Percentiles rank a stretch among this genome's conserved stretches.
phyloP scores from a whole-genome alignment of 1,139 yeast species.

The Taiozyma onychis region DNA sequence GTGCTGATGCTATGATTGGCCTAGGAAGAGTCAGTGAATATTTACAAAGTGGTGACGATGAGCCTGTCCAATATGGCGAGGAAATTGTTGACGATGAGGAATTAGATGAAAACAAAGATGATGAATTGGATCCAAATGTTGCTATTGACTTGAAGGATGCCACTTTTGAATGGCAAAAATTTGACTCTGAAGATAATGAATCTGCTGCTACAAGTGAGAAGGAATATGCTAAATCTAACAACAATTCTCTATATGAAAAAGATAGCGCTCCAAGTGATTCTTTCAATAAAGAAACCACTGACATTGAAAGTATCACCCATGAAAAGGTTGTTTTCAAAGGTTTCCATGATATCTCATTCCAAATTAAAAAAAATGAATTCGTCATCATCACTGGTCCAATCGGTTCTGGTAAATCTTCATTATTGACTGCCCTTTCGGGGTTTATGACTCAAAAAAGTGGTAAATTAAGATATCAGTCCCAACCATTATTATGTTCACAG shows the following conservation, averaged over 20 bases:
- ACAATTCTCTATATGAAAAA: constrained; percentile 3
- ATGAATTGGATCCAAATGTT: constrained; percentile 12
- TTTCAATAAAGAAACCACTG: constrained; percentile 4
- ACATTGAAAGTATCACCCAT: constrained; percentile 1
- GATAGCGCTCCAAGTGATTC: neutral
- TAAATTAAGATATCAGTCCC: constrained; percentile 34
- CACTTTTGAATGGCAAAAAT: constrained; percentile 62
- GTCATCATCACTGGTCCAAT: constrained; percentile 43
- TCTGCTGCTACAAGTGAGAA: constrained; percentile 7
- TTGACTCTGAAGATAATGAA: constrained; percentile 24
- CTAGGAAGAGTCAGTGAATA: constrained; percentile 51
- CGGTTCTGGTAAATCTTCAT: constrained; percentile 45
- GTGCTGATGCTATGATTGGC: constrained; percentile 67
- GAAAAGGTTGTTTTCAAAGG: constrained; percentile 31
- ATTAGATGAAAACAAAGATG: constrained; percentile 24
- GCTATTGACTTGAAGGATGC: constrained; percentile 50
- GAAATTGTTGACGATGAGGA: constrained; percentile 29
- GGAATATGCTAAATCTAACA: neutral
- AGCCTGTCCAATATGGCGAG: constrained; percentile 6
- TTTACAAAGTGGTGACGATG: constrained; percentile 36
- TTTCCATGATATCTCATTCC: constrained; percentile 33
- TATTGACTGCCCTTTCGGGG: constrained; percentile 43
- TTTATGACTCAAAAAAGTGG: constrained; percentile 44
- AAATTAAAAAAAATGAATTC: constrained; percentile 38
- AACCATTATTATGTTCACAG: constrained; percentile 35